phyloP scores from a whole-genome alignment of 148 eudicot genomes.

The Camellia japonica region DNA sequence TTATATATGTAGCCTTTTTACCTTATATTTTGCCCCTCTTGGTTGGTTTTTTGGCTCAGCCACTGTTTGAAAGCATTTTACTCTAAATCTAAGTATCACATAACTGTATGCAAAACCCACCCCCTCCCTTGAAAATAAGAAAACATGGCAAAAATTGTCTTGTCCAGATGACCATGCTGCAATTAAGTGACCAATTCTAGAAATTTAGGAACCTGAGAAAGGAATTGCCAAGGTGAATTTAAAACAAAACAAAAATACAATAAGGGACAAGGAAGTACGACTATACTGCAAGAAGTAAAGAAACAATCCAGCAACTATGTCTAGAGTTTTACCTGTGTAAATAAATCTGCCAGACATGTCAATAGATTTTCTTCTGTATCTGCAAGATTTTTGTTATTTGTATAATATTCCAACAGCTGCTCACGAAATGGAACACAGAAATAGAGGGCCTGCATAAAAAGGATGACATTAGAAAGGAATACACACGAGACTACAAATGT shows the following conservation, averaged over 20 bases:
- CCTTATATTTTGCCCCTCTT: too few species aligned
- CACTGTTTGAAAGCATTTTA: not conserved
- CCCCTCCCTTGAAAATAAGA: not conserved
- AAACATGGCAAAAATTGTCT: not conserved
- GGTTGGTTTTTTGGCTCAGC: too few species aligned
- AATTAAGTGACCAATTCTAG: not conserved
- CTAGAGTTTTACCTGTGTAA: conserved; percentile 59
- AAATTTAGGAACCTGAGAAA: not conserved
- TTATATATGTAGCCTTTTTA: not conserved
- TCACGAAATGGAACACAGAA: conserved; percentile 92
- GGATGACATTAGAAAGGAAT: not conserved
- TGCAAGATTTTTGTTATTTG: conserved; percentile 56
- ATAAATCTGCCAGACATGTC: conserved; percentile 87
- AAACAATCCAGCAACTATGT: too few species aligned
- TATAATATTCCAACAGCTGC: conserved; percentile 72
- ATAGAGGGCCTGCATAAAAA: conserved; percentile 68
- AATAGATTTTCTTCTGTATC: conserved; percentile 83
- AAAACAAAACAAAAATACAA: not conserved
- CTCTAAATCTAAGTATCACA: not conserved
- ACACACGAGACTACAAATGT: not conserved
- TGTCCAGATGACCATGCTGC: not conserved
- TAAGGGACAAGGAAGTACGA: not conserved
- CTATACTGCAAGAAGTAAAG: not conserved
- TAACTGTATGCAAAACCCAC: not conserved
- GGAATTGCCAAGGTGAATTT: not conserved